Evolutionary conservation across 331 rosid species (phyloP), one percentile per base, ranked within the genome.

Genomic region (Prunus yedoensis): DNA sequence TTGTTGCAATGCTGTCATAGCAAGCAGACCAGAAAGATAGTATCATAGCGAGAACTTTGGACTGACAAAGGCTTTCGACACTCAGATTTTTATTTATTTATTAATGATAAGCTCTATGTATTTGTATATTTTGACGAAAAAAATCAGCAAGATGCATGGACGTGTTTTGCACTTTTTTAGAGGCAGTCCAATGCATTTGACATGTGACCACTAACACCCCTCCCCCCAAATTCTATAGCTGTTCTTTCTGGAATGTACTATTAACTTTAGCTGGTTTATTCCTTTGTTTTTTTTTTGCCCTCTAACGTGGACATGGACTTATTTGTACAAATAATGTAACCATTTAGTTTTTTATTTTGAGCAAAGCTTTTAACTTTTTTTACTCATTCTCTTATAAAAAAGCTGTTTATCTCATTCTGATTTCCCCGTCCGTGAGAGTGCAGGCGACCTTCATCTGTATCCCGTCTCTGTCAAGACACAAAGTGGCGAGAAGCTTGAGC

Each of bases 401-500:
- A 35, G 9, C 27, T 12, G 20, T 15, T 52, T 38, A 2, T 54
- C 75, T 71, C 66, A 43, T 72, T 72, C 25, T 57, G 51, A 61
- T 71, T 32, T 45, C 63, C 8, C 30, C 25, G 16, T 16, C 30
- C 58, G 15, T 75, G 82, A 30, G 76, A 51, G 54, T 86, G 88
- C 93, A 95, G 99, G 97, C 66, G 99, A 95, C 73, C 91, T 95
- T 79, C 97, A 90, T 74, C 97, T 95, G 73, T 95, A 84, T 70
- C 89, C 99, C 6, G 88, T 95, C 57, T 76, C 94, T 68, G 98
- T 91, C 82, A 95, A 95, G 89, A 84, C 93, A 69, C 99, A 91
- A 71, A 87, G 82, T 71, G 98, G 96, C 50, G 99, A 95, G 82
- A 95, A 91, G 85, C 96, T 92, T 71, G 99, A 95, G 79, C 92